Conservation (phyloP, 2,329 filamentous ascomycete species). For the Basipetospora chlamydospora region DNA sequence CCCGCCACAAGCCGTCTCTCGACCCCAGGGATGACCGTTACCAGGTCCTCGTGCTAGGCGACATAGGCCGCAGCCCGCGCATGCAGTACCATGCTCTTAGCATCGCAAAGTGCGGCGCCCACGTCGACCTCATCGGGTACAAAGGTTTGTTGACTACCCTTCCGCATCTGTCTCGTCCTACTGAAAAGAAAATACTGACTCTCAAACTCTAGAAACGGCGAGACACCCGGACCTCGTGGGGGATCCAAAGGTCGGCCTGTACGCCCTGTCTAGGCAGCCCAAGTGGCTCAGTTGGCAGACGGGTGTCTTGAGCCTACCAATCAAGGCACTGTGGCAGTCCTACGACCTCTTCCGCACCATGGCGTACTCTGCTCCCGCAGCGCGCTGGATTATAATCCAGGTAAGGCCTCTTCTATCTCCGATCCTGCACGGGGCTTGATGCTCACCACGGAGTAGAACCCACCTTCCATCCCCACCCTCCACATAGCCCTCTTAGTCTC, state of each 20-base stretch:
- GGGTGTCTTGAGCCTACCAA: conserved; percentile 6
- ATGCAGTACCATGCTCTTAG: conserved; percentile 98
- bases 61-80: conserved; percentile 87
- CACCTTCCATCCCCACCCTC: conserved; percentile 85
- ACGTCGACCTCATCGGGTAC: conserved; percentile 80
- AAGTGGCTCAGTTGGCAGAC: conserved; percentile 40
- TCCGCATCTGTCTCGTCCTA: neutral
- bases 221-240: conserved; percentile 63
- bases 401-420: conserved; percentile 20
- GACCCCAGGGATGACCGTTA: conserved; percentile 30
- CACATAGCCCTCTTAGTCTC: conserved; percentile 59
- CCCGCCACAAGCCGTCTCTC: conserved; percentile 19
- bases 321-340: conserved; percentile 19
- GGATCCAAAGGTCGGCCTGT: conserved; percentile 54
- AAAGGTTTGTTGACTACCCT: conserved; percentile 46
- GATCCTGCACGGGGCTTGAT: neutral
- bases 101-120: conserved; percentile 66
- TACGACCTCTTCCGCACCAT: conserved; percentile 56
- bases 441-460: conserved; percentile 45
- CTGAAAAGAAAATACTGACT: too few species aligned
- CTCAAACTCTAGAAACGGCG: conserved; percentile 58
- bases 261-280: conserved; percentile 56
- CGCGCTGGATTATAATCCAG: conserved; percentile 76
- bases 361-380: conserved; percentile 57
- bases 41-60: conserved; percentile 83